Base-by-base conservation (phyloP, 2,329 filamentous ascomycete species). In the Rutstroemia sp. region DNA sequence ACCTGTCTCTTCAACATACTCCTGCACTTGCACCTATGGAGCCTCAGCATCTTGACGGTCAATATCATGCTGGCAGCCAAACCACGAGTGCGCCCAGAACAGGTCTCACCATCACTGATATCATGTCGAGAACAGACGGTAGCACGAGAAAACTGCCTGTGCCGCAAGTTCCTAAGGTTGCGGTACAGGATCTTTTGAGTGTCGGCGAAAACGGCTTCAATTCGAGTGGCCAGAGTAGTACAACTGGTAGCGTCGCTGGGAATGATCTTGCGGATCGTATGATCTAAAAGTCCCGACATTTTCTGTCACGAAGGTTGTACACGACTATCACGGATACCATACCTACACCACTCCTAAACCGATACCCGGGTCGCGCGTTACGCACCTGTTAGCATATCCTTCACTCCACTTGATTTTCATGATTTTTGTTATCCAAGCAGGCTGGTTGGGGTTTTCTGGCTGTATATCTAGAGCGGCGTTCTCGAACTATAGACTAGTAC, bases 111-210 rank as follows among this genome's bases (percentile, higher is more conserved):
- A 86, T 97, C 65, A 88, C 86, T 58, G 92, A 97, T 70, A 97
- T 97, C 68, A 94, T 97, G 76, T 90, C 87, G 68, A 86, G 87
- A 64, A 82, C 90, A 1, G 92, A 96, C 61, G 90, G 90, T 39
- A 87, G 88, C 23, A 89, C 94, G 73, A 79, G 92, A 65, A 97
- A 97, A 73, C 78, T 97, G 17, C 92, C 92, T 0, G 88, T 96
- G 16, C 91, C 91, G 5, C 89, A 92, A 73, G 82, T 92, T n/a
- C 89, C 90, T 55, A 94, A 94, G 71, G 87, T 95, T 45, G 88
- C 88, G 2, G 86, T 95, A 5, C 88, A 92, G 65, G 92, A 96
- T 66, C 79, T 96, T 56, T 76, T 95, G 58, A 86, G 86, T 60
- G 78, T 83, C 1, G 79, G 75, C 49, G 76, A 79, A 51, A 64